phyloP scores from a whole-genome alignment of 225 moss, liverwort and hornwort genomes.

The Polytrichum formosum region DNA sequence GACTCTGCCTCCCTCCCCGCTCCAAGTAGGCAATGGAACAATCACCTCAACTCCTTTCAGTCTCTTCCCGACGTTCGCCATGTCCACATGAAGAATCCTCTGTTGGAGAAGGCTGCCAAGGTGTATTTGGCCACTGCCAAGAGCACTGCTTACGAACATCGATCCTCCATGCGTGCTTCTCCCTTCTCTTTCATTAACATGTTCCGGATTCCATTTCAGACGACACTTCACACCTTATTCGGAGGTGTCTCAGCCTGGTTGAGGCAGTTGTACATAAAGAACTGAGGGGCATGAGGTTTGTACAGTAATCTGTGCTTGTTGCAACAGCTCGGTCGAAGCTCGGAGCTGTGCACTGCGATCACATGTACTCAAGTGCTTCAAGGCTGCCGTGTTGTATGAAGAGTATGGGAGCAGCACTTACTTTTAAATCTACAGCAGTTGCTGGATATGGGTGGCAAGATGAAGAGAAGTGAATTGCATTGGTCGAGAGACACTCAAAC shows the following conservation, averaged over 20 bases:
- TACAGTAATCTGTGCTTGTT: too few relatives aligned
- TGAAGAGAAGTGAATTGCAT: too few relatives aligned
- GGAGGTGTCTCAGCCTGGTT: conserved; percentile 48
- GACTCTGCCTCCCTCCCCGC: conserved; percentile 14
- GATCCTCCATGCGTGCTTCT: conserved; percentile 19
- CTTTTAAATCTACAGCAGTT: too few relatives aligned
- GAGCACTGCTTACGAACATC: conserved; percentile 6
- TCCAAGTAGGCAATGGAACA: conserved; percentile 28
- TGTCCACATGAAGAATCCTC: conserved; percentile 60
- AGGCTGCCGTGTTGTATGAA: too few relatives aligned
- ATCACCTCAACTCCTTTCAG: conserved; percentile 25
- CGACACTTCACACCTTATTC: conserved; percentile 31
- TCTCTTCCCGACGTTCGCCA: conserved; percentile 42
- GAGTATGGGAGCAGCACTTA: conserved; percentile 5
- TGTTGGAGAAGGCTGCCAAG: conserved; percentile 53
- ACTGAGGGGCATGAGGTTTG: conserved; percentile 11
- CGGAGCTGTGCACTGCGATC: too few relatives aligned
- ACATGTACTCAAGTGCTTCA: too few relatives aligned
- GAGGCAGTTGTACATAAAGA: conserved; percentile 38
- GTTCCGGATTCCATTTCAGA: conserved; percentile 32
- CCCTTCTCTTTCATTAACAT: conserved; percentile 40
- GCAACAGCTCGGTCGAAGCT: too few relatives aligned
- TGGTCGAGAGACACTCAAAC: too few relatives aligned
- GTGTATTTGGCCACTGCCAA: conserved; percentile 35
- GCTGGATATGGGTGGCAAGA: too few relatives aligned